These are phyloP conservation scores for Theileria luwenshuni DNA, from an alignment of 169 alveolate genomes.

Conservation along the genomic window DNA sequence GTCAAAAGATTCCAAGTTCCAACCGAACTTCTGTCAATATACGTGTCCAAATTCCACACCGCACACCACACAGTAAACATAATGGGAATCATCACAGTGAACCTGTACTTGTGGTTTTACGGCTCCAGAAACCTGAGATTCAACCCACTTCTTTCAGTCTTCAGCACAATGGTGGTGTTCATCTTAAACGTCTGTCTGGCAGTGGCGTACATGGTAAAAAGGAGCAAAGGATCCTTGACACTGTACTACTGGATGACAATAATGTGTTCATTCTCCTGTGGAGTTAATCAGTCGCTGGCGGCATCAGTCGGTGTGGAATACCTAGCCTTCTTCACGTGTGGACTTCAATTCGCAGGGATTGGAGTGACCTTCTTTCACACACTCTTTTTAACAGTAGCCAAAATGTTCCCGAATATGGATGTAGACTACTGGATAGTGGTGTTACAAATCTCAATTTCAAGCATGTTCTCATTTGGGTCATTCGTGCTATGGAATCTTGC, in stretches of 20 bases:
- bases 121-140: constrained; percentile 12
- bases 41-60: constrained; percentile 27
- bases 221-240: constrained; percentile 18
- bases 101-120: constrained; percentile 21
- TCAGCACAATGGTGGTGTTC: neutral
- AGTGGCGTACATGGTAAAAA: constrained; percentile 19
- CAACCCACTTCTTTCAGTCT: constrained; percentile 14
- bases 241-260: constrained; percentile 29
- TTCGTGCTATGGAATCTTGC: constrained; percentile 22
- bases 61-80: constrained; percentile 26
- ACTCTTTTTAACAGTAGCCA: constrained; percentile 10
- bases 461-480: neutral
- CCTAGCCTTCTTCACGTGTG: constrained; percentile 26
- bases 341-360: constrained; percentile 31
- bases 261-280: neutral
- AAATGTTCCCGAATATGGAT: constrained; percentile 6
- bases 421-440: constrained; percentile 15
- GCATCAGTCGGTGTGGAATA: constrained; percentile 24
- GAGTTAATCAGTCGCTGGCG: constrained; percentile 20
- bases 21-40: neutral
- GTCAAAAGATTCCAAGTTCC: constrained; percentile 30
- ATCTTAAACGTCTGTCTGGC: neutral
- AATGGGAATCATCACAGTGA: constrained; percentile 3
- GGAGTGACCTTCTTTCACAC: constrained; percentile 30
- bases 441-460: neutral